Base-by-base conservation (phyloP, 2,329 filamentous ascomycete genomes). In the Sporothrix humicola region DNA sequence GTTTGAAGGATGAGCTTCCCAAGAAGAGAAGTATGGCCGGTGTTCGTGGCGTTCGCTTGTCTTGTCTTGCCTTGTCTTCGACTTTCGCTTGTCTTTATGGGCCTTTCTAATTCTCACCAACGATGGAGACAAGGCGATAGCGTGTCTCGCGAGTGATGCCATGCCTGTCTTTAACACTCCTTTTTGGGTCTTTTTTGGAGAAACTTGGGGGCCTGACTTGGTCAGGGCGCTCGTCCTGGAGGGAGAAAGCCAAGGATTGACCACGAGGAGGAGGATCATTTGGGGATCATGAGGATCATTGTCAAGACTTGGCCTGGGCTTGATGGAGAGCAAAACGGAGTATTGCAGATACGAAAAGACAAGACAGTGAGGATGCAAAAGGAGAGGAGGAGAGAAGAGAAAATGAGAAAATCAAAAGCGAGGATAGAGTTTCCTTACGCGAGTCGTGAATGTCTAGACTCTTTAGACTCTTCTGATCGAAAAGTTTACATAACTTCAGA, bases 21-120 rank as follows among this genome's bases (percentile, higher is more conserved):
- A 46, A 66, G 42, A 66, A 66, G 13, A 66, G 61, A 42, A 66
- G 48, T 66, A 48, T 44, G 20, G 61, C 61, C 42, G 59, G 61
- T 20, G 61, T 48, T 26, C 42, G 42, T 48, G 61, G 12, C 61
- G 61, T 48, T 46, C 12, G 61, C 61, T 12, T 46, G 20, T 12
- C 20, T 12, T 54, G 13, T 54, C 6, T 20, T 26, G 23, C 23
- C 23, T 37, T 37, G 31, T 37, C 31, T 37, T 37, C 5, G 31
- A 37, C 4, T 37, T 37, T 9, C 10, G 23, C 12, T 26, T 1
- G 23, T 26, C 20, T 13, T 23, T 17, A 6, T 50, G 48, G 13
- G 13, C 48, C 5, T 50, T 50, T 17, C 48, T 59, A 26, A 6
- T 59, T 37, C 56, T 37, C 26, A 59, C 13, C 56, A 59, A 56